phyloP scores from a whole-genome alignment of 2,329 filamentous ascomycete genomes.

The Sporothrix mexicana region DNA sequence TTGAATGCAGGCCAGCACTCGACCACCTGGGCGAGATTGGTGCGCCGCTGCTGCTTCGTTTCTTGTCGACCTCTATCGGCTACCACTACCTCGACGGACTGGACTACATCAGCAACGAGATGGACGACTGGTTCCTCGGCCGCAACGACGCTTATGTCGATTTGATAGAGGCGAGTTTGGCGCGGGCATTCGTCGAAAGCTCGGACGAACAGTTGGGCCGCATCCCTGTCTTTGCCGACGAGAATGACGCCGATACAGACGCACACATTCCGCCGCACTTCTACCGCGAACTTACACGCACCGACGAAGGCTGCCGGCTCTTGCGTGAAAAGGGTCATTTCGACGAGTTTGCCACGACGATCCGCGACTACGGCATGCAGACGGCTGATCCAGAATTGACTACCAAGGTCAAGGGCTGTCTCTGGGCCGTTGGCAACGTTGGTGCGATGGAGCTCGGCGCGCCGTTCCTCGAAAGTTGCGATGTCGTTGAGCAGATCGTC shows the following conservation, averaged over 20 bases:
- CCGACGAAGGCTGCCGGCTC: constrained; percentile 87
- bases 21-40: constrained; percentile 97
- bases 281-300: constrained; percentile 92
- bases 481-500: constrained; percentile 87
- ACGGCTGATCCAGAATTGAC: constrained; percentile 84
- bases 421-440: constrained; percentile 98
- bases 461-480: constrained; percentile 86
- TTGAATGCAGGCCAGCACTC: constrained; percentile 90
- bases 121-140: constrained; percentile 99
- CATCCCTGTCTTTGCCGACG: constrained; percentile 65
- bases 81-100: constrained; percentile 97
- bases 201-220: constrained; percentile 60
- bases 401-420: constrained; percentile 91
- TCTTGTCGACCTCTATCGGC: constrained; percentile 92
- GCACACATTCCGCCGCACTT: constrained; percentile 91
- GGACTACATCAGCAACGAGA: constrained; percentile 98
- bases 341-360: constrained; percentile 87
- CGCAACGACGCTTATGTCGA: constrained; percentile 96
- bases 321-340: constrained; percentile 95
- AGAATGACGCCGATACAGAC: constrained; percentile 59
- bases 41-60: constrained; percentile 87
- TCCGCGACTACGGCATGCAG: constrained; percentile 84
- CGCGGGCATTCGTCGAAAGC: constrained; percentile 63
- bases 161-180: constrained; percentile 93
- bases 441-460: constrained; percentile 97